Conservation (phyloP, 306 rosid genomes). For the Mimosa pudica region DNA sequence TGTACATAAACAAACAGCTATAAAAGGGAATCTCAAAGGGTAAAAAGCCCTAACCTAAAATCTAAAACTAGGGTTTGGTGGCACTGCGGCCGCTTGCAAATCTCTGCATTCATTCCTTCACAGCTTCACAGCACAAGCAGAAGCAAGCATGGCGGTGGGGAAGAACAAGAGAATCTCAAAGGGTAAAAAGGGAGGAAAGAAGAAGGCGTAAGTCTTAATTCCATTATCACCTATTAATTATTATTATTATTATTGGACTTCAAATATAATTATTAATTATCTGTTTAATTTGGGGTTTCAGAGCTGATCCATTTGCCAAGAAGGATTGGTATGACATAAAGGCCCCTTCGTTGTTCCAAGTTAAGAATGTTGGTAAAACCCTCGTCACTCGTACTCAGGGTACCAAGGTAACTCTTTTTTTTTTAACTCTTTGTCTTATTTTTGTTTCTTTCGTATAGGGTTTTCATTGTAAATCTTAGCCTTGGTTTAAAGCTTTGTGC, state of each 20-base stretch:
- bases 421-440: neutral
- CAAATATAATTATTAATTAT: neutral
- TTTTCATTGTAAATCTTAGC: neutral
- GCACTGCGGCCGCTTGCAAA: constrained; percentile 19
- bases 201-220: constrained; percentile 58
- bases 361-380: constrained; percentile 63
- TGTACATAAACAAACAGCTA: too few species aligned
- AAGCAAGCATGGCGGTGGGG: constrained; percentile 59
- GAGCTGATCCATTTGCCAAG: constrained; percentile 69
- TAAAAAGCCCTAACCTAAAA: too few species aligned
- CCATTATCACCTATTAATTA: neutral
- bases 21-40: too few species aligned
- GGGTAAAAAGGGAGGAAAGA: constrained; percentile 81
- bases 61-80: constrained; percentile 43
- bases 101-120: neutral
- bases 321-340: constrained; percentile 72
- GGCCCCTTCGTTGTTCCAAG: constrained; percentile 55
- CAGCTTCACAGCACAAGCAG: neutral
- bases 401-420: constrained; percentile 45
- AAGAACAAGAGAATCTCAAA: constrained; percentile 82
- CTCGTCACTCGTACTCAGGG: constrained; percentile 77
- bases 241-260: neutral
- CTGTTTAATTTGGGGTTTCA: constrained; percentile 12
- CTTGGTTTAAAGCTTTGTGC: neutral
- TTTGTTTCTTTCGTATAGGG: neutral